Base-by-base conservation (phyloP, 129 eudicot genomes). In the Flaveria trinervia region DNA sequence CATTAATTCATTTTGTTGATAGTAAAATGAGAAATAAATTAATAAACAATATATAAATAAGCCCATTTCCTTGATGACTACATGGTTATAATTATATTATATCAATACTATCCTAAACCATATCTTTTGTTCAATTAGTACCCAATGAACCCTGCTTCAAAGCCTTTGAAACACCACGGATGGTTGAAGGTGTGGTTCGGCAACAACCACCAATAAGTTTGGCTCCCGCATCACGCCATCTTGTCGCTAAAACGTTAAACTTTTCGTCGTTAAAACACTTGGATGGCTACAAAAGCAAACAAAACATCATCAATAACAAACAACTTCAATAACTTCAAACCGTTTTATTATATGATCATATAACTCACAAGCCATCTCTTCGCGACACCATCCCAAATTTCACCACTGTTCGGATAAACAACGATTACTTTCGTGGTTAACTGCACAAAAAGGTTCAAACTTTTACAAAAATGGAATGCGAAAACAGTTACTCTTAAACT, bases 321-420 rank as follows among this genome's bases (percentile, higher is more conserved):
- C 67, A 43, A 39, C 36, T 41, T 18, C 54, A n/a, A 72, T 0
- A 49, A 14, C 43, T 30, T 33, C 41, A 68, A 66, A 54, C 70
- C 5, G 17, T 1, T 14, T 33, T 9, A 28, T 55, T 55, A 4
- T 36, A 8, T 17, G 23, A 71, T 55, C 51, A 72, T 51, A 33
- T 4, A 16, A 65, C 97, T 85, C 75, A 93, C 98, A 96, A 83
- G 88, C 98, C 98, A 93, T 87, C 67, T 87, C 76, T 93, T 93
- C 8, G 86, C 88, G 55, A 82, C 55, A 49, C 96, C 98, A 81
- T 93, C 98, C 91, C 91, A 93, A 61, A 71, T 85, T 82, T 88
- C 97, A 2, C 98, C 97, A 67, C 96, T 90, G 76, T 90, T 93
- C 11, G 97, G 98, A 52, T 93, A 90, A 16, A 90, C 97, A 77